Evolutionary conservation across 2,329 filamentous ascomycete genomes (phyloP), one percentile per base, ranked within the genome.

Genomic region (Paecilomyces dactylethromorphus): DNA sequence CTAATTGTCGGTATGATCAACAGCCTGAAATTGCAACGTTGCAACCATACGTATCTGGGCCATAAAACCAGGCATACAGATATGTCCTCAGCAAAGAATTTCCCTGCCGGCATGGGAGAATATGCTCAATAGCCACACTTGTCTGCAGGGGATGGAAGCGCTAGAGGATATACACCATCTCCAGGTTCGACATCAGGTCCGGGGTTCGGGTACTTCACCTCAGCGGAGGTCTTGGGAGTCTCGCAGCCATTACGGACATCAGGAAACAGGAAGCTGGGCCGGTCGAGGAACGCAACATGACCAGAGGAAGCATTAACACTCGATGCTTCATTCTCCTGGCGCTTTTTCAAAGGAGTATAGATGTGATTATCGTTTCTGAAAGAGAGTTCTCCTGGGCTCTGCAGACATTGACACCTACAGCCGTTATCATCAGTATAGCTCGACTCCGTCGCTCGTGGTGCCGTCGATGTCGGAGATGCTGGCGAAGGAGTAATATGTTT

Each of bases 151-250:
- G 8, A 26, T 29, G 78, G 77, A 31, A 72, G 61, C 58, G 72
- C 69, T 26, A 81, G 68, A n/a, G 72, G 66, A 63, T 80, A 80
- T 56, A 69, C 72, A 22, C 75, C 77, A 65, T 79, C 76, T 8
- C 78, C 78, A 18, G 66, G 56, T 3, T 78, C 71, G 15, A 80
- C 73, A 56, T 78, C 74, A 49, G 75, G 74, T 2, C 77, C 77
- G 1, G 76, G 76, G 33, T 74, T 63, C 4, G 76, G 75, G 64
- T 71, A 79, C 60, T 75, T 71, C 12, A 81, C 66, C 65, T 81
- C 79, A 13, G 71, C 72, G 11, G 69, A 69, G 6, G 66, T 69
- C 31, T 65, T 65, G 7, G 69, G 66, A 0, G 73, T 73, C 12
- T 69, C 60, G 61, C 78, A 80, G 15, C 75, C 76, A 15, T 71